Conservation (phyloP, 2,329 filamentous ascomycete species). For the Diaporthe vexans region DNA sequence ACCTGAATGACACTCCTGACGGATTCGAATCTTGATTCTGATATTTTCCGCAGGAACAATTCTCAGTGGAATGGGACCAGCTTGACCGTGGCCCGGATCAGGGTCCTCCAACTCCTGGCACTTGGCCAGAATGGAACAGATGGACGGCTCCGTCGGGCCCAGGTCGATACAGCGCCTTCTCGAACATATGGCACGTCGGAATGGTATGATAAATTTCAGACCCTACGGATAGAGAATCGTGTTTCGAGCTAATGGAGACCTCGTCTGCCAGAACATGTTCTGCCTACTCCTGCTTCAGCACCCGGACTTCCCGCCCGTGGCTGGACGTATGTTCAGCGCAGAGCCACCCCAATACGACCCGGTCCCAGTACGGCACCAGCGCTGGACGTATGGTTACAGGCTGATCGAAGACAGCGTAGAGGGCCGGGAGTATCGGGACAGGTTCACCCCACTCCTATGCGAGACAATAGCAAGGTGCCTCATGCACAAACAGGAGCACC, state of each 20-base stretch:
- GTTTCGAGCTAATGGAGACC: neutral
- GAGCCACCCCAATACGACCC: neutral
- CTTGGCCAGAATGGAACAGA: neutral
- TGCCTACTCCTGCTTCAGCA: neutral
- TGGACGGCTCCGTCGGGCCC: conserved; percentile 11
- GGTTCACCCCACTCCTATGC: neutral
- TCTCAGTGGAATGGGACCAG: conserved; percentile 31
- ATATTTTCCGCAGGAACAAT: conserved; percentile 12
- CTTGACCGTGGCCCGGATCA: neutral
- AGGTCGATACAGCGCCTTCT: conserved; percentile 11
- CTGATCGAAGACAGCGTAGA: neutral
- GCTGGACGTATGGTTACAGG: conserved; percentile 7
- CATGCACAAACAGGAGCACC: conserved; percentile 22
- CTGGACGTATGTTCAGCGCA: neutral
- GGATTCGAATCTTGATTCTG: neutral
- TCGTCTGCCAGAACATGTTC: conserved; percentile 16
- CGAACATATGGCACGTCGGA: conserved; percentile 35
- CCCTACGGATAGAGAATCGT: neutral
- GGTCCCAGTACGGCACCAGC: neutral
- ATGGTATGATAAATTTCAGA: neutral
- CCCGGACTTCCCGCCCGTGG: neutral
- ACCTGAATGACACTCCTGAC: neutral
- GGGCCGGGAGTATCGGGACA: neutral
- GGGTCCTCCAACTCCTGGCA: neutral
- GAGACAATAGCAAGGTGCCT: conserved; percentile 8